phyloP scores from a whole-genome alignment of 768 basidiomycete species.

The Tricholoma saponaceum region DNA sequence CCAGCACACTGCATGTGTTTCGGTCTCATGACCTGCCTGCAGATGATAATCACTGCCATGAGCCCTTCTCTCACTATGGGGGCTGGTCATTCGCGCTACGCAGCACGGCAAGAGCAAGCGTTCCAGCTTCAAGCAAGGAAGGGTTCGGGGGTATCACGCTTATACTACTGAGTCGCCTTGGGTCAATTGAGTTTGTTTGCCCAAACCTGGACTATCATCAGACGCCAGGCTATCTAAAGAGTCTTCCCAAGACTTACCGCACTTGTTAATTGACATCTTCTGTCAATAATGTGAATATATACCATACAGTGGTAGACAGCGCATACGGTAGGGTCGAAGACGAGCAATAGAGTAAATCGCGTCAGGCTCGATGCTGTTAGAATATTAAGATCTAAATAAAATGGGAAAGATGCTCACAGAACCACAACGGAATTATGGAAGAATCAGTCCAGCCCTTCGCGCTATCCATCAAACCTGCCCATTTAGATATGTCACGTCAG shows the following conservation, averaged over 20 bases:
- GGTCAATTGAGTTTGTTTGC: background rate
- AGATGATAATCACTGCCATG: background rate
- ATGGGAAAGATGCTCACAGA: background rate
- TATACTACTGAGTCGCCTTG: background rate
- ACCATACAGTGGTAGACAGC: background rate
- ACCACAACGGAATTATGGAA: background rate
- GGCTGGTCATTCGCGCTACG: background rate
- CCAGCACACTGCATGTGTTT: background rate
- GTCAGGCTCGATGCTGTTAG: background rate
- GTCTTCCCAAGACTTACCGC: background rate
- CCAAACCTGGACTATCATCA: slow-evolving; percentile 20
- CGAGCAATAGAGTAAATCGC: background rate
- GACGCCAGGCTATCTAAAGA: background rate
- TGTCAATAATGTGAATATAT: background rate
- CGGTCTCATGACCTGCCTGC: background rate
- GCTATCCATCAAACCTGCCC: background rate
- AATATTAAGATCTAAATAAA: background rate
- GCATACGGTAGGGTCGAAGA: background rate
- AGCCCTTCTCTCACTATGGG: background rate
- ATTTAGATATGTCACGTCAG: background rate
- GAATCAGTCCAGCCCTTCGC: background rate
- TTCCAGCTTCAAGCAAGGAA: background rate
- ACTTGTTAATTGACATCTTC: background rate
- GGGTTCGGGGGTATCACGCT: background rate
- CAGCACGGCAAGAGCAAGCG: background rate